Evolutionary conservation across 495 filamentous ascomycete species (phyloP).

Genomic region (Aspergillus bertholletiae): DNA sequence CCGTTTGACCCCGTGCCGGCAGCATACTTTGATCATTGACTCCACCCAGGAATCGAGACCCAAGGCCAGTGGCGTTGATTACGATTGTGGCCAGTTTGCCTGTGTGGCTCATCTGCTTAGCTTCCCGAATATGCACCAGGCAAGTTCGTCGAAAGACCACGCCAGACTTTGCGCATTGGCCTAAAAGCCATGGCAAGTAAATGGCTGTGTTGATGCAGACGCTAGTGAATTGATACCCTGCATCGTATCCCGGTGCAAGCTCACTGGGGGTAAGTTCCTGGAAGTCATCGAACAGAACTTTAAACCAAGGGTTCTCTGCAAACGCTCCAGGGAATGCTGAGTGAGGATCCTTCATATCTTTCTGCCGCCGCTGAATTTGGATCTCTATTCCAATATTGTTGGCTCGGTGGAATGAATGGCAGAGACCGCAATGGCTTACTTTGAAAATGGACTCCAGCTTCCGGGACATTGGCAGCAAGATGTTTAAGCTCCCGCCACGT

Average conservation of each 20-base stretch:
- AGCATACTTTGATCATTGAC: constrained; percentile 67
- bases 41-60: constrained; percentile 68
- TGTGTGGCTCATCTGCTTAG: constrained; percentile 50
- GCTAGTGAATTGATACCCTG: constrained; percentile 72
- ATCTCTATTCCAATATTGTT: constrained; percentile 39
- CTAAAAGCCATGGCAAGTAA: constrained; percentile 79
- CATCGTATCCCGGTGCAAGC: constrained; percentile 59
- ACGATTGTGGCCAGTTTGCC: constrained; percentile 58
- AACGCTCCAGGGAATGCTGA: too few species aligned
- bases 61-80: constrained; percentile 77
- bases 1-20: constrained; percentile 79
- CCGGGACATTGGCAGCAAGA: constrained; percentile 63
- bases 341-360: constrained; percentile 57
- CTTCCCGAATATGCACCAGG: constrained; percentile 65
- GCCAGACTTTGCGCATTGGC: constrained; percentile 69
- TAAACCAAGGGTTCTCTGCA: constrained; percentile 91
- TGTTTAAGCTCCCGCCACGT: constrained; percentile 57
- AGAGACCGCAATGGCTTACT: constrained; percentile 47
- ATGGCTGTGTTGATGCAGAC: constrained; percentile 89
- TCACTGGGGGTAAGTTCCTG: constrained; percentile 25
- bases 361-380: constrained; percentile 32
- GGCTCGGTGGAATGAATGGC: too few species aligned
- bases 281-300: constrained; percentile 10
- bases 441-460: constrained; percentile 82
- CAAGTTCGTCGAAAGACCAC: constrained; percentile 58